Conservation (phyloP, 2,329 filamentous ascomycete species). For the Pezicula neosporulosa region DNA sequence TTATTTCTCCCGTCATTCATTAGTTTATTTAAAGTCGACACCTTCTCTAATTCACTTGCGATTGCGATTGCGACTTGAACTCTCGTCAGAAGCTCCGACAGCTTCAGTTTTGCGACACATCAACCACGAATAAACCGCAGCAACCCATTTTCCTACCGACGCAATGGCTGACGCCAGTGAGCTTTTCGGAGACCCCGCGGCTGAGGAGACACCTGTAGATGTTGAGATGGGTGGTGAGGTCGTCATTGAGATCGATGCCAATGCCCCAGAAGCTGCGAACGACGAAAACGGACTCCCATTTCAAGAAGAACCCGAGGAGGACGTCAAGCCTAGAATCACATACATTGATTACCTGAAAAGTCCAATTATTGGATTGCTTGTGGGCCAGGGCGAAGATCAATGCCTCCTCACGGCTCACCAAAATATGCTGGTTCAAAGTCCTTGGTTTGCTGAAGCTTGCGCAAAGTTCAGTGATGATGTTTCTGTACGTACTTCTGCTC, state of each 20-base stretch:
- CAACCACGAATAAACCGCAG: not conserved
- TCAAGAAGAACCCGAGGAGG: conserved; percentile 17
- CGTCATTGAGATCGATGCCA: conserved; percentile 22
- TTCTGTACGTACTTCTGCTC: conserved; percentile 43
- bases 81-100: not conserved
- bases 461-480: conserved; percentile 57
- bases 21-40: too few species aligned
- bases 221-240: conserved; percentile 24
- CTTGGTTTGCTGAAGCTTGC: conserved; percentile 66
- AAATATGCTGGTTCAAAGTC: conserved; percentile 68
- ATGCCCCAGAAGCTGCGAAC: not conserved
- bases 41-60: too few species aligned
- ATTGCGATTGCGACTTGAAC: not conserved
- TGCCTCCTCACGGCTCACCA: conserved; percentile 76
- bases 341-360: conserved; percentile 63
- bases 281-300: conserved; percentile 16
- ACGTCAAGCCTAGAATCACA: conserved; percentile 17
- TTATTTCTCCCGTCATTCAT: too few species aligned
- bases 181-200: conserved; percentile 9
- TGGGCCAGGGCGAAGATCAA: conserved; percentile 56
- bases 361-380: conserved; percentile 64
- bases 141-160: not conserved
- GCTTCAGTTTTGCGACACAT: not conserved
- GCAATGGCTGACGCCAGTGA: conserved; percentile 19
- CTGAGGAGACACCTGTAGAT: conserved; percentile 13